These are phyloP conservation scores for Manihot esculenta DNA, from an alignment of 441 rosid species.

Conservation along the genomic window DNA sequence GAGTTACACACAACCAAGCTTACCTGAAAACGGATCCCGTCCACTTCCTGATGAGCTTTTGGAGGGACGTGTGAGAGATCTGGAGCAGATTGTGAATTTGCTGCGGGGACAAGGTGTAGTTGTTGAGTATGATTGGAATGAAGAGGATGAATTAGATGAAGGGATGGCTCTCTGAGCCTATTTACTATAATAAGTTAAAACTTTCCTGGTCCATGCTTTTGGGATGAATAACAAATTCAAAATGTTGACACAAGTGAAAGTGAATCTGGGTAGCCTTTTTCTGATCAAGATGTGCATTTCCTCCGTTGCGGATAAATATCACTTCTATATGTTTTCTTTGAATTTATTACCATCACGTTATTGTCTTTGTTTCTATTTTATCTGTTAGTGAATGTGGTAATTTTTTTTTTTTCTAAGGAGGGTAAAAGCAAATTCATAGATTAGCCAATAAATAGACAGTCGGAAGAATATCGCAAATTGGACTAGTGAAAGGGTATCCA, in stretches of 20 bases:
- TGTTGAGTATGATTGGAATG: conserved; percentile 40
- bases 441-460: too few relatives aligned
- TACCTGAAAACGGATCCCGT: conserved; percentile 17
- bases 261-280: not conserved
- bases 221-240: not conserved
- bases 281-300: too few relatives aligned
- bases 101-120: conserved; percentile 39
- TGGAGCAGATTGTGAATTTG: conserved; percentile 50
- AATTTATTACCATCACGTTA: too few relatives aligned
- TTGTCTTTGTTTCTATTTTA: too few relatives aligned
- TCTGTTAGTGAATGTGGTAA: too few relatives aligned
- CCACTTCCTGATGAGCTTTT: conserved; percentile 5
- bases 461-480: too few relatives aligned
- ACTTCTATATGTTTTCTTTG: too few relatives aligned
- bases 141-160: conserved; percentile 43
- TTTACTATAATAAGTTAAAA: not conserved
- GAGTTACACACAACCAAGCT: conserved; percentile 36
- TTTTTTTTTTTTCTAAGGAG: too few relatives aligned
- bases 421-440: too few relatives aligned
- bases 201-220: not conserved
- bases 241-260: not conserved
- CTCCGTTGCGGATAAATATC: too few relatives aligned
- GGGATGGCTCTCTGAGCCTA: conserved; percentile 25
- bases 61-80: conserved; percentile 34
- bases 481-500: too few relatives aligned